Conservation (phyloP, 129 eudicot species). For the Lactuca sativa region DNA sequence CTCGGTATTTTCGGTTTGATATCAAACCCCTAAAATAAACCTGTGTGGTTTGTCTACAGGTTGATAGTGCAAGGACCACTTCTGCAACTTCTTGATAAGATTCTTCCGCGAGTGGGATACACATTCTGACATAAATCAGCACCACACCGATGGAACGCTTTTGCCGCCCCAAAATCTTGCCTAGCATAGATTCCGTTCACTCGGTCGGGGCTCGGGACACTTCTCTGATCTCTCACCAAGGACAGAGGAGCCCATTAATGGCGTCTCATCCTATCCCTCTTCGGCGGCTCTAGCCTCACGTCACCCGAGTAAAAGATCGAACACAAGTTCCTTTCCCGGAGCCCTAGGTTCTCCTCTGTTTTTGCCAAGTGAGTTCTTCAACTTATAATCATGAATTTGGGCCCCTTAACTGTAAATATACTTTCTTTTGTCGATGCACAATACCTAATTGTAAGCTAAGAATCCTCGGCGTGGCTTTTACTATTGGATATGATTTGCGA, state of each 20-base stretch:
- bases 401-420: not conserved
- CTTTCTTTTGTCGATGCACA: not conserved
- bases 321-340: not conserved
- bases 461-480: not conserved
- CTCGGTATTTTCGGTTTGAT: too few relatives aligned
- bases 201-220: not conserved
- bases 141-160: not conserved
- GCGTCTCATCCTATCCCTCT: conserved; percentile 1
- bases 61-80: not conserved
- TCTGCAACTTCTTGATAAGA: not conserved
- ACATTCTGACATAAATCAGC: not conserved
- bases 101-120: not conserved
- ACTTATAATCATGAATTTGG: not conserved
- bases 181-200: conserved; percentile 5
- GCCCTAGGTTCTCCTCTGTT: conserved; percentile 13
- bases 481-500: not conserved
- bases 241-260: not conserved
- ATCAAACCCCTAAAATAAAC: too few relatives aligned
- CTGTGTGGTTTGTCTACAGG: too few relatives aligned
- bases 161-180: conserved; percentile 16
- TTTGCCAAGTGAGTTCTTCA: conserved; percentile 1
- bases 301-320: not conserved
- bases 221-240: not conserved
- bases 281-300: conserved; percentile 4
- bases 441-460: not conserved